phyloP scores from a whole-genome alignment of 2,329 filamentous ascomycete genomes.

The Mycogone perniciosa region DNA sequence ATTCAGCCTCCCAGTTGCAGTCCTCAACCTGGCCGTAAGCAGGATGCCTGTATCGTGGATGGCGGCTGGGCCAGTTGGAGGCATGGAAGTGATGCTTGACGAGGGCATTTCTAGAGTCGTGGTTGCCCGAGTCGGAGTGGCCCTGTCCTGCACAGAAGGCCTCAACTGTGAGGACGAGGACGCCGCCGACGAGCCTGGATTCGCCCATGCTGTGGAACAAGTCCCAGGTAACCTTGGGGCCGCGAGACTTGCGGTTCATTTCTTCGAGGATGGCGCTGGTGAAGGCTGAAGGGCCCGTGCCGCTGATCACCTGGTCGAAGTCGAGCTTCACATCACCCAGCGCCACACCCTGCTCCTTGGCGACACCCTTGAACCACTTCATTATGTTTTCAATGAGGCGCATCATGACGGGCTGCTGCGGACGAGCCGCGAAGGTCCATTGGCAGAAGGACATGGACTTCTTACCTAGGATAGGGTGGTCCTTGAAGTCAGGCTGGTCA shows the following conservation, averaged over 20 bases:
- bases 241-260: slow-evolving; percentile 45
- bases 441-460: slow-evolving; percentile 68
- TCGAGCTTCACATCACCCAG: slow-evolving; percentile 58
- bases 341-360: slow-evolving; percentile 50
- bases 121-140: slow-evolving; percentile 66
- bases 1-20: slow-evolving; percentile 63
- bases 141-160: slow-evolving; percentile 68
- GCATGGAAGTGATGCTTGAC: slow-evolving; percentile 73
- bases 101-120: slow-evolving; percentile 57
- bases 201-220: slow-evolving; percentile 60
- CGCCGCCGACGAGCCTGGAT: slow-evolving; percentile 56
- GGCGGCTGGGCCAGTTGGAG: slow-evolving; percentile 61
- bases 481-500: slow-evolving; percentile 58
- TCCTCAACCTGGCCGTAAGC: slow-evolving; percentile 64
- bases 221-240: slow-evolving; percentile 49
- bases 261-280: slow-evolving; percentile 58
- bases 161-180: slow-evolving; percentile 63
- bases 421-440: slow-evolving; percentile 69
- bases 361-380: slow-evolving; percentile 55
- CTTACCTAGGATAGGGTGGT: slow-evolving; percentile 59
- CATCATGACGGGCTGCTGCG: slow-evolving; percentile 61
- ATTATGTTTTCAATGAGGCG: slow-evolving; percentile 62
- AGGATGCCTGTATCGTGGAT: slow-evolving; percentile 61
- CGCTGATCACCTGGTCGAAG: slow-evolving; percentile 66
- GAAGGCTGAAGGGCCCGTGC: slow-evolving; percentile 67